Base-by-base conservation (phyloP, 108 stramenopile genomes). In the Halocafeteria seosinensis region DNA sequence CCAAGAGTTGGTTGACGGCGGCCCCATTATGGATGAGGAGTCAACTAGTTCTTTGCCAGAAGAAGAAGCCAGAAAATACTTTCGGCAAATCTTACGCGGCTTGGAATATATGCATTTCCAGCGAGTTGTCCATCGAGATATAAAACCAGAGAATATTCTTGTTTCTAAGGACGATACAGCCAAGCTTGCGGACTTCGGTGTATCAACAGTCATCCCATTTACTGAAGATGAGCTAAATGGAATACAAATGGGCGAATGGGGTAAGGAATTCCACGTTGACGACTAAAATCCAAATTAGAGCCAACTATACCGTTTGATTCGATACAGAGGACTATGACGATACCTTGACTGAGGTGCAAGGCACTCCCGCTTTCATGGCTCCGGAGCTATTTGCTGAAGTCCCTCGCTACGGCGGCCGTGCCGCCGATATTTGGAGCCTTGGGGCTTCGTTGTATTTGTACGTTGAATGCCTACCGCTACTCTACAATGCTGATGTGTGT, bases 341-440 rank as follows among this genome's bases (percentile, higher is more conserved):
- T 13, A 31, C 34, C 32, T 47, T 64, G 23, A 25, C 23, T 2
- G 69, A 64, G 5, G 57, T n/a, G 9, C 72, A 37, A 3, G 80
- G 80, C 5, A 81, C 80, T 12, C 80, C 80, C 6, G 77, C 80
- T 0, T 81, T 77, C 72, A 81, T 81, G 80, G 64, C 76, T 24
- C 80, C 80, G 5, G 80, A 81, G 71, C 55, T 81, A 5, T 75
- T 78, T 37, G 26, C 34, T 0, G 69, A 64, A 3, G 69, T 29
- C 12, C 11, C 9, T 31, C 5, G 8, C 53, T 79, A 75, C 72
- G 68, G 67, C 0, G 79, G 79, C 13, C 69, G 62, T 8, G 59
- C 73, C 25, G 79, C 75, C 31, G 79, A 80, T 26, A 63, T 80
- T 0, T 80, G 75, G 75, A 73, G 77, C 21, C 74, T 78, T n/a